A percentile compares a stretch with the other conserved stretches of the same genome.
These are phyloP conservation scores for Thelonectria olida DNA, from an alignment of 2,329 filamentous ascomycete genomes.

Conservation along the genomic window DNA sequence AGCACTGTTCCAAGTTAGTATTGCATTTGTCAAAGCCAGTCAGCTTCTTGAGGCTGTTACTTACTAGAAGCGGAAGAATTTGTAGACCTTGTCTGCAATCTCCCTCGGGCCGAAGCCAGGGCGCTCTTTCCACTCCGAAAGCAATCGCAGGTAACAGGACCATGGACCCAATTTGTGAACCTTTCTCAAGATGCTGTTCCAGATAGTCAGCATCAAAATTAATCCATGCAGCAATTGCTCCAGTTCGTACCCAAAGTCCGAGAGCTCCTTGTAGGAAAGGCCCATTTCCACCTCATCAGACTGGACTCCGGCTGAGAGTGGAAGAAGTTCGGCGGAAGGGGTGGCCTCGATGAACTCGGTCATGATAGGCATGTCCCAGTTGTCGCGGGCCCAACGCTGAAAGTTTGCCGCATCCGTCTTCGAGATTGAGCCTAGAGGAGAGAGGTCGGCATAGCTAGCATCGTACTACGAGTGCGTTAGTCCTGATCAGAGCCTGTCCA, in stretches of 20 bases:
- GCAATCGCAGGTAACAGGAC: constrained; percentile 49
- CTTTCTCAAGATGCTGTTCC: constrained; percentile 25
- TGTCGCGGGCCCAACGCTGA: constrained; percentile 64
- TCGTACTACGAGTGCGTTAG: constrained; percentile 47
- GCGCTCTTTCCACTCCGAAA: constrained; percentile 48
- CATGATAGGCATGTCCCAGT: constrained; percentile 70
- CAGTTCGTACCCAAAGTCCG: constrained; percentile 43
- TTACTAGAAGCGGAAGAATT: constrained; percentile 59
- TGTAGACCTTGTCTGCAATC: constrained; percentile 55
- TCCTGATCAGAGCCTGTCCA: not conserved
- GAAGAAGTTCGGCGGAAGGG: constrained; percentile 62
- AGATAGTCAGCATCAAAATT: not conserved
- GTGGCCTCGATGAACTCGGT: constrained; percentile 68
- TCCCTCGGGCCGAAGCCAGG: constrained; percentile 43
- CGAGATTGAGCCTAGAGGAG: constrained; percentile 62
- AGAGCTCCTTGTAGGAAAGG: constrained; percentile 53
- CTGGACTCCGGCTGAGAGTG: constrained; percentile 51
- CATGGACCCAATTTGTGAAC: constrained; percentile 53
- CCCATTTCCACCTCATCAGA: constrained; percentile 52
- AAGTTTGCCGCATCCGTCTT: constrained; percentile 75
- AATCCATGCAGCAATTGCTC: not conserved
- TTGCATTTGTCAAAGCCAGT: not conserved
- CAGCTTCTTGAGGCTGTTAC: not conserved
- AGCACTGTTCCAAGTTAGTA: constrained; percentile 27
- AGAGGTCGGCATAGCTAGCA: constrained; percentile 62